Conservation (phyloP, 768 basidiomycete genomes). For the Pisolithus orientalis region DNA sequence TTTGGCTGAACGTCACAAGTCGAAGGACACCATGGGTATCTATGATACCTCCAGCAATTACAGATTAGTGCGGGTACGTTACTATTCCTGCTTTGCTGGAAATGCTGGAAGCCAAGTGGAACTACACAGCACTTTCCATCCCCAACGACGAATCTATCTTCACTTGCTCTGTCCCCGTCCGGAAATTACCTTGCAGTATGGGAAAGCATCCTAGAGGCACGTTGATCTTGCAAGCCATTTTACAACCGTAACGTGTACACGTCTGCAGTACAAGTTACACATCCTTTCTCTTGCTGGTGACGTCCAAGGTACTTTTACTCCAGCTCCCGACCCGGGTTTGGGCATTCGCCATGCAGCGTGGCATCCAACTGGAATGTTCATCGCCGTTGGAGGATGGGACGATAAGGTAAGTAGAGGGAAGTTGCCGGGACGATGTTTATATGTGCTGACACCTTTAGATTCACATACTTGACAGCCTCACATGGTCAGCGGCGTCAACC, state of each 20-base stretch:
- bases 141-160: constrained; percentile 66
- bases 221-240: constrained; percentile 6
- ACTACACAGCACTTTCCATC: constrained; percentile 70
- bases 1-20: constrained; percentile 84
- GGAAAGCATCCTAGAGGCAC: constrained; percentile 81
- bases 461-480: constrained; percentile 66
- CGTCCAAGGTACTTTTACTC: constrained; percentile 58
- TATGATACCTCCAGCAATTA: constrained; percentile 72
- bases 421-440: background rate
- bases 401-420: constrained; percentile 53
- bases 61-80: constrained; percentile 60
- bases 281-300: constrained; percentile 64
- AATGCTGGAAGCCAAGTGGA: constrained; percentile 14
- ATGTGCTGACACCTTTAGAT: constrained; percentile 39
- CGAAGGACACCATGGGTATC: constrained; percentile 80
- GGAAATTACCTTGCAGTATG: constrained; percentile 74
- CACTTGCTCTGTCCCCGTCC: constrained; percentile 68
- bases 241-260: background rate
- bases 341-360: constrained; percentile 76
- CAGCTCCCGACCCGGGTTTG: constrained; percentile 73
- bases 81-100: background rate
- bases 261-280: constrained; percentile 64
- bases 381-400: constrained; percentile 84
- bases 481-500: constrained; percentile 62
- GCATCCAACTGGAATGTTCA: constrained; percentile 81